phyloP scores from a whole-genome alignment of 441 rosid species.

The Erodium trifolium region DNA sequence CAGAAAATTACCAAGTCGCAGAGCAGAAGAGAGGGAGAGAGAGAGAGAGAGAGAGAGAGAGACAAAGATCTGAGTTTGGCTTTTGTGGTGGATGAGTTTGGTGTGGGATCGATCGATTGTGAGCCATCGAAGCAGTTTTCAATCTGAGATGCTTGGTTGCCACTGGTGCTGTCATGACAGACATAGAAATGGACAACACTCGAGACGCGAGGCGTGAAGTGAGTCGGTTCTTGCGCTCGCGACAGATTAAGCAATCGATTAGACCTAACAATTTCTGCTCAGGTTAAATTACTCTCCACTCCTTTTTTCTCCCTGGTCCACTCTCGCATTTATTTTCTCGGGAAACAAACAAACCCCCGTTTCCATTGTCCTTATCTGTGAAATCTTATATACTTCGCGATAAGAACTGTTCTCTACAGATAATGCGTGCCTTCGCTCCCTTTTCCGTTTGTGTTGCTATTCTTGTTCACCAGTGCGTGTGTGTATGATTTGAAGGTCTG shows the following conservation, averaged over 20 bases:
- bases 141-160: slow-evolving; percentile 7
- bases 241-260: slow-evolving; percentile 38
- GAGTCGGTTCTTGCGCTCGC: slow-evolving; percentile 33
- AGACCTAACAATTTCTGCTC: slow-evolving; percentile 29
- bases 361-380: slow-evolving; percentile 31
- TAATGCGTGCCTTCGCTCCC: slow-evolving; percentile 9
- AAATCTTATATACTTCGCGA: slow-evolving; percentile 20
- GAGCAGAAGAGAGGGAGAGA: no score
- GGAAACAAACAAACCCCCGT: slow-evolving; percentile 24
- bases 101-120: slow-evolving; percentile 11
- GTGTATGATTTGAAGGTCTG: slow-evolving; percentile 21
- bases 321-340: slow-evolving; percentile 11
- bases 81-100: slow-evolving; percentile 17
- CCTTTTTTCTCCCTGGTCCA: not conserved
- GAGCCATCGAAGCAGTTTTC: slow-evolving; percentile 25
- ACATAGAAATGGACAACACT: slow-evolving; percentile 46
- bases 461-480: slow-evolving; percentile 16
- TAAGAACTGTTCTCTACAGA: slow-evolving; percentile 21
- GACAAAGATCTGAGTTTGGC: slow-evolving; percentile 28
- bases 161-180: slow-evolving; percentile 21
- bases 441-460: slow-evolving; percentile 10
- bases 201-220: slow-evolving; percentile 52
- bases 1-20: not conserved
- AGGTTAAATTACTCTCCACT: slow-evolving; percentile 29
- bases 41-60: slow-evolving; percentile 15